Percentiles rank a stretch among this genome's conserved stretches.
Conservation (phyloP, 805 yeast genomes). For the Saturnispora halmiae region DNA sequence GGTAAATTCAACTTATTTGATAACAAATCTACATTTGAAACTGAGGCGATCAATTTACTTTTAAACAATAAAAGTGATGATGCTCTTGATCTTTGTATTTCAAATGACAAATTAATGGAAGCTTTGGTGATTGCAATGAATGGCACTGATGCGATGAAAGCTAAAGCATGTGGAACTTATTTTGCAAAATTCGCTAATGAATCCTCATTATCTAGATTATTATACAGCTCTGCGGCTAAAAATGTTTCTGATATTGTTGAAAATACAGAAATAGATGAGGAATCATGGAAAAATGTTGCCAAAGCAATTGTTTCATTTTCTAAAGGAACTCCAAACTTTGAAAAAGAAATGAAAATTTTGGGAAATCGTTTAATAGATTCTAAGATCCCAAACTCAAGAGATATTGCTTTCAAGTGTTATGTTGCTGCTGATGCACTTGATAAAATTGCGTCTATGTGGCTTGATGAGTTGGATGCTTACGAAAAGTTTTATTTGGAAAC, state of each 20-base stretch:
- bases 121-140: slow-evolving; percentile 75
- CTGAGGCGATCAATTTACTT: slow-evolving; percentile 43
- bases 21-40: slow-evolving; percentile 28
- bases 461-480: slow-evolving; percentile 47
- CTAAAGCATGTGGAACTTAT: slow-evolving; percentile 63
- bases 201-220: slow-evolving; percentile 59
- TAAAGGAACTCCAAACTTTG: slow-evolving; percentile 37
- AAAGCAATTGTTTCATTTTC: slow-evolving; percentile 51
- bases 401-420: slow-evolving; percentile 68
- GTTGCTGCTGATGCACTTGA: slow-evolving; percentile 76
- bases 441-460: slow-evolving; percentile 76
- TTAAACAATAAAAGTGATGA: slow-evolving; percentile 52
- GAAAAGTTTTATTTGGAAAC: slow-evolving; percentile 38
- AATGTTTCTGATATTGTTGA: slow-evolving; percentile 59
- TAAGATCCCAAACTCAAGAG: slow-evolving; percentile 39
- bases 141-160: slow-evolving; percentile 52
- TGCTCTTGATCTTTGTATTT: slow-evolving; percentile 62
- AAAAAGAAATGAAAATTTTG: slow-evolving; percentile 47
- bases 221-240: slow-evolving; percentile 53
- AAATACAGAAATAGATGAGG: slow-evolving; percentile 51
- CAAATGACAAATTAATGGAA: slow-evolving; percentile 56
- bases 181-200: slow-evolving; percentile 46
- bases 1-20: slow-evolving; percentile 42
- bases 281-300: slow-evolving; percentile 80
- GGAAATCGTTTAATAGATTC: slow-evolving; percentile 67